Conservation (phyloP, 352 stramenopile species). For the Pythium brassicae region DNA sequence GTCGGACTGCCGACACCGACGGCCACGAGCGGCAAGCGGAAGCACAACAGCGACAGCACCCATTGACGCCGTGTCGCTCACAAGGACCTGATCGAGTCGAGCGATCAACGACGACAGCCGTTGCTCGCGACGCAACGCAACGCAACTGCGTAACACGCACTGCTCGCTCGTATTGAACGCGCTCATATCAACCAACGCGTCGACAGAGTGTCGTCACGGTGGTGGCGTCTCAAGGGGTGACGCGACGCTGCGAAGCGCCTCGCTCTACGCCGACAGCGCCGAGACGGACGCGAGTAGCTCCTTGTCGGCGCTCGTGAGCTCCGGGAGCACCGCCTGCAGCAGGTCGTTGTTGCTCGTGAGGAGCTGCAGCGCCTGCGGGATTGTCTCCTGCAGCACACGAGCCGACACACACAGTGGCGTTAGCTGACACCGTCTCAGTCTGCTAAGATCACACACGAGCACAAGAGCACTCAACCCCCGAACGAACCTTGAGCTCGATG, state of each 20-base stretch:
- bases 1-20: constrained; percentile 20
- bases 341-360: constrained; percentile 44
- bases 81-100: no score
- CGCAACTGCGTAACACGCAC: neutral
- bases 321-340: constrained; percentile 59
- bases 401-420: neutral
- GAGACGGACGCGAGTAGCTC: constrained; percentile 51
- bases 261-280: constrained; percentile 37
- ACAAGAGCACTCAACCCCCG: no score
- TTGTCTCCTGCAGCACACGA: constrained; percentile 33
- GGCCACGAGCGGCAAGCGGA: constrained; percentile 5
- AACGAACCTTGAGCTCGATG: constrained; percentile 65
- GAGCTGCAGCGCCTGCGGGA: constrained; percentile 53
- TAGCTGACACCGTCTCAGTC: neutral
- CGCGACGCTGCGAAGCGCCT: no score
- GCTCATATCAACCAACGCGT: neutral
- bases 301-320: constrained; percentile 66
- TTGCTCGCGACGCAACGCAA: no score
- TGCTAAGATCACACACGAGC: no score
- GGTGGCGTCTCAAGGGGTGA: no score
- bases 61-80: no score
- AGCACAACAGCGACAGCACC: constrained; percentile 12
- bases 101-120: no score
- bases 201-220: neutral
- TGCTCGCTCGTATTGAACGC: neutral